phyloP scores from a whole-genome alignment of 768 basidiomycete species.

The Auricularia sp. region DNA sequence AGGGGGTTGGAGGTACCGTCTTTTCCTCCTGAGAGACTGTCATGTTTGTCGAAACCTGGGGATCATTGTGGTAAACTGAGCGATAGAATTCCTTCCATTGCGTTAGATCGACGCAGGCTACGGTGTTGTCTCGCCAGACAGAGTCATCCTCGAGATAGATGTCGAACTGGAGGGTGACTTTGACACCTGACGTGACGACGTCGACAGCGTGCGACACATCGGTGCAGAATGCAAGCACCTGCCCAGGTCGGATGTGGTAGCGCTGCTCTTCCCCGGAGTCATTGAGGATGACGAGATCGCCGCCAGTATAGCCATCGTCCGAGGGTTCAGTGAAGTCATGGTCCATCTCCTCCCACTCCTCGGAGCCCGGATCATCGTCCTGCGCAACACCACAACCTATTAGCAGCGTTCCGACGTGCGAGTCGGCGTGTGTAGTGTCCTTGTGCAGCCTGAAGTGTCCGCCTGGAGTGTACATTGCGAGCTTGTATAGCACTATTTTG shows the following conservation, averaged over 20 bases:
- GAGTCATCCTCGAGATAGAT: not conserved
- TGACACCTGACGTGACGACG: conserved; percentile 20
- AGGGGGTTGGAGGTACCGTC: no score
- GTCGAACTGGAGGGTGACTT: conserved; percentile 2
- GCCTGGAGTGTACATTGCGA: conserved; percentile 21
- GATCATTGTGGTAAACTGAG: no score
- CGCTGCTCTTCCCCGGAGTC: not conserved
- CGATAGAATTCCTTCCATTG: not conserved
- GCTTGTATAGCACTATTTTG: conserved; percentile 21
- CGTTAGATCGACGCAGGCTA: conserved; percentile 15
- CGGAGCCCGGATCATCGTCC: not conserved
- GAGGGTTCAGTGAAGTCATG: not conserved
- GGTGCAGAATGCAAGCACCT: conserved; percentile 24
- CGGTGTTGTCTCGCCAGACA: conserved; percentile 8
- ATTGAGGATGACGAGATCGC: not conserved
- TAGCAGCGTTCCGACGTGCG: conserved; percentile 24
- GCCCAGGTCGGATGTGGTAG: not conserved
- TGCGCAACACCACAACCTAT: conserved; percentile 11
- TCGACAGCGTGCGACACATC: conserved; percentile 19
- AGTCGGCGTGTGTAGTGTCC: conserved; percentile 18
- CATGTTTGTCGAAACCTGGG: no score
- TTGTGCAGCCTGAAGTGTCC: conserved; percentile 20
- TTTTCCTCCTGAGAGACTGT: no score
- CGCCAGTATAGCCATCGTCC: not conserved
- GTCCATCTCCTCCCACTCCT: conserved; percentile 2